A percentile compares a stretch with the other conserved stretches of the same genome.
phyloP scores from a whole-genome alignment of 2,329 filamentous ascomycete genomes.

The Colletotrichum lindemuthianum region DNA sequence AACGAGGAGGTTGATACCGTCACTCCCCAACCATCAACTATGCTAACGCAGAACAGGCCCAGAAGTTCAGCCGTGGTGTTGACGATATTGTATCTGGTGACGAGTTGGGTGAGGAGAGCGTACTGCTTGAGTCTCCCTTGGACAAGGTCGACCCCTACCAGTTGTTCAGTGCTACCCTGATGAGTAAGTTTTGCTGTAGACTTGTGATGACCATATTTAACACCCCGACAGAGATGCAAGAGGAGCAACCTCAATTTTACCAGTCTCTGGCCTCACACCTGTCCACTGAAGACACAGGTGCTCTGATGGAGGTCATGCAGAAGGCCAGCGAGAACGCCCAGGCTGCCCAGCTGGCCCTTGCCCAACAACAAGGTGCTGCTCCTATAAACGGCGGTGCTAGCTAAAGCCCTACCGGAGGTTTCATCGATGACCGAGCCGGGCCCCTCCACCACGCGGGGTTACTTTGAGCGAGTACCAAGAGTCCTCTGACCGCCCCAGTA shows the following conservation, averaged over 20 bases:
- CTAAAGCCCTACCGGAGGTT: constrained; percentile 34
- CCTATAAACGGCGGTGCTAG: constrained; percentile 37
- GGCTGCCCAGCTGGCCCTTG: constrained; percentile 42
- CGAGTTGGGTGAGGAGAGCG: constrained; percentile 91
- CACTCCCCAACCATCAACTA: neutral
- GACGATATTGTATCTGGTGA: constrained; percentile 78
- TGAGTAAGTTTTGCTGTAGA: constrained; percentile 70
- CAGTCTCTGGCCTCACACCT: constrained; percentile 81
- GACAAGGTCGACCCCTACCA: constrained; percentile 96
- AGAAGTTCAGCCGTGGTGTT: constrained; percentile 80
- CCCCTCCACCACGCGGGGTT: constrained; percentile 26
- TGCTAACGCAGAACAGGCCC: constrained; percentile 66
- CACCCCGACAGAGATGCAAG: constrained; percentile 76
- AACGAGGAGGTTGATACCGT: constrained; percentile 78
- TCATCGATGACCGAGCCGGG: constrained; percentile 37
- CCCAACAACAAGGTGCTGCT: constrained; percentile 40
- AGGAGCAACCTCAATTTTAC: constrained; percentile 91
- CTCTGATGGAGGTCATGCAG: constrained; percentile 83
- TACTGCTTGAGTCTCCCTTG: constrained; percentile 89
- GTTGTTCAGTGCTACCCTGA: constrained; percentile 83
- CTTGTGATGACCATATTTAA: constrained; percentile 34
- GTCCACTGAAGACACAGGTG: constrained; percentile 80
- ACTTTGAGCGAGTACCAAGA: constrained; percentile 11
- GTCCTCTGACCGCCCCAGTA: constrained; percentile 23
- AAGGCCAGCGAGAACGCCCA: constrained; percentile 58